Percentiles rank a stretch among this genome's conserved stretches.
phyloP scores from a whole-genome alignment of 768 basidiomycete species.

The Floccularia luteovirens region DNA sequence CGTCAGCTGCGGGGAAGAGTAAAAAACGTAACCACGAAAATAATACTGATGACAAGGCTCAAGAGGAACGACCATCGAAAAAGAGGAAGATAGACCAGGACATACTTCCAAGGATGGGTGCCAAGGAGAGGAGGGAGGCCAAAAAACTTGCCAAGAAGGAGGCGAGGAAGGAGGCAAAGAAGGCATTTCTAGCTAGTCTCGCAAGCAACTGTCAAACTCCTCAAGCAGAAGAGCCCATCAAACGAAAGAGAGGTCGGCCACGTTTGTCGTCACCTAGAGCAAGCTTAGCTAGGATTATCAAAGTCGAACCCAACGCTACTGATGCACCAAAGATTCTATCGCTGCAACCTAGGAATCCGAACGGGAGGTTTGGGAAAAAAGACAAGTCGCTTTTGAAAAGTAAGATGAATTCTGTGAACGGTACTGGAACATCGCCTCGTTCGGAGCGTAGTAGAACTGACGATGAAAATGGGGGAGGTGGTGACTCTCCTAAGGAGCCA shows the following conservation, averaged over 20 bases:
- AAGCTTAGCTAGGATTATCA: not conserved
- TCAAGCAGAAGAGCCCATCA: constrained; percentile 14
- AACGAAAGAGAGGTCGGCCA: constrained; percentile 35
- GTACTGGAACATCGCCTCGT: constrained; percentile 18
- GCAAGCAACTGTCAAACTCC: not conserved
- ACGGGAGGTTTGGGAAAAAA: constrained; percentile 67
- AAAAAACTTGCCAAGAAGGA: not conserved
- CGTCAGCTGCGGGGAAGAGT: constrained; percentile 5
- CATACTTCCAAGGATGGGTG: constrained; percentile 1
- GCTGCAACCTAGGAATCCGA: constrained; percentile 53
- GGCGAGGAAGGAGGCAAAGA: not conserved
- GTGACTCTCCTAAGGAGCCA: no score
- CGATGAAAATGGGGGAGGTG: no score
- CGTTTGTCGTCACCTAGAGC: constrained; percentile 22
- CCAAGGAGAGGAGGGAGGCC: not conserved
- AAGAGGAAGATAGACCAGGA: constrained; percentile 37
- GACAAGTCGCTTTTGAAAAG: constrained; percentile 28
- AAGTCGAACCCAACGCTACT: constrained; percentile 17
- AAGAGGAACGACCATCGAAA: constrained; percentile 35
- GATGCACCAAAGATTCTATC: constrained; percentile 30
- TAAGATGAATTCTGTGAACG: constrained; percentile 14
- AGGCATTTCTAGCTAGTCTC: not conserved
- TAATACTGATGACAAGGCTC: constrained; percentile 16
- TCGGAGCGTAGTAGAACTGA: constrained; percentile 31
- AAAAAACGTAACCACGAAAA: constrained; percentile 21